phyloP scores from a whole-genome alignment of 768 basidiomycete genomes.

The Boletus reticuloceps region DNA sequence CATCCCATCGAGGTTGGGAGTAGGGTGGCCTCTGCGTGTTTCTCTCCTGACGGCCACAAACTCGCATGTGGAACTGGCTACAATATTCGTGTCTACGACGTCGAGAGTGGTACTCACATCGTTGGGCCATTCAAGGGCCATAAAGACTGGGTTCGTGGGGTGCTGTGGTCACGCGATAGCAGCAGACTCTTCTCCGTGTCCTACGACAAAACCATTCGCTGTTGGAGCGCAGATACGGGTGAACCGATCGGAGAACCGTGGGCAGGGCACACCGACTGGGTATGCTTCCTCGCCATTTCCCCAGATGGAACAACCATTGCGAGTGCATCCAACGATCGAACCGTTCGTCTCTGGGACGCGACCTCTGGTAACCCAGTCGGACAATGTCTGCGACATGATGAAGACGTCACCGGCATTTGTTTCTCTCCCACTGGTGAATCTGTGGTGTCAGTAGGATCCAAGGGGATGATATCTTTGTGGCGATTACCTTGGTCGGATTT shows the following conservation, averaged over 20 bases:
- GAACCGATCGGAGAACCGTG: neutral
- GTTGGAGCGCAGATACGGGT: constrained; percentile 5
- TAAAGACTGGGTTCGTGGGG: neutral
- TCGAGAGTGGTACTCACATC: neutral
- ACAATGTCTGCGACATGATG: neutral
- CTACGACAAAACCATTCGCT: neutral
- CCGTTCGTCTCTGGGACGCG: neutral
- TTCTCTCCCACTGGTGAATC: constrained; percentile 6
- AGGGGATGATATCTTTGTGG: neutral
- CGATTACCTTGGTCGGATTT: neutral
- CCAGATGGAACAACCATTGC: neutral
- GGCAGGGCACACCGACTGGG: neutral
- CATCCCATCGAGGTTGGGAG: too few relatives aligned
- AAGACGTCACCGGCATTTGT: neutral
- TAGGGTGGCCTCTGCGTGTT: neutral
- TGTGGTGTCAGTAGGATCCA: neutral
- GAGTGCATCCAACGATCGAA: neutral
- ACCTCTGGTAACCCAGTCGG: neutral
- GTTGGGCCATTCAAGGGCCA: neutral
- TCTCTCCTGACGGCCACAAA: neutral
- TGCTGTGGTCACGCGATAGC: constrained; percentile 10
- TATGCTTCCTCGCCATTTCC: neutral
- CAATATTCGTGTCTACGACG: neutral
- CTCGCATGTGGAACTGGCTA: neutral
- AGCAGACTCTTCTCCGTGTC: constrained; percentile 2